Percentiles rank a stretch among this genome's conserved stretches.
phyloP scores from a whole-genome alignment of 331 rosid genomes.

The Dryas integrifolia region DNA sequence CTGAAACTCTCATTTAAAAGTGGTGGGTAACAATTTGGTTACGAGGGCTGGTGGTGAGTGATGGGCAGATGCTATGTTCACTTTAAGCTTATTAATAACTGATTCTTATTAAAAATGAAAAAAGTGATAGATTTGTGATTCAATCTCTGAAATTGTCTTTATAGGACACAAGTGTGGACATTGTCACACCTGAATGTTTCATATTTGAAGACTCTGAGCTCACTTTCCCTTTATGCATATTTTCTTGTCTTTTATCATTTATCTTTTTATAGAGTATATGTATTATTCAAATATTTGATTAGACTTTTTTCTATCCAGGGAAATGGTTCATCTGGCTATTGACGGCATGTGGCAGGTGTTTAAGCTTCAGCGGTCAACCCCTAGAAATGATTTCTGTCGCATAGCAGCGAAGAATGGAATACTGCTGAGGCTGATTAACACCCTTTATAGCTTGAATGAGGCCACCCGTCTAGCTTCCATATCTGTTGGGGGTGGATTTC shows the following conservation, averaged over 20 bases:
- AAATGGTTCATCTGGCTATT: conserved; percentile 99
- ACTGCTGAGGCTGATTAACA: conserved; percentile 90
- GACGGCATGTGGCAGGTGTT: conserved; percentile 99
- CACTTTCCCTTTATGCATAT: too few relatives aligned
- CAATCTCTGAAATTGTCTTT: too few relatives aligned
- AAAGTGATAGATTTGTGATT: too few relatives aligned
- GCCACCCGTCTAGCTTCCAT: conserved; percentile 88
- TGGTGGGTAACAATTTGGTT: neutral
- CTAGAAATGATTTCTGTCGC: conserved; percentile 92
- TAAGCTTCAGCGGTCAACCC: conserved; percentile 96
- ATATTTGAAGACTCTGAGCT: too few relatives aligned
- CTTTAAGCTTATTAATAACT: neutral
- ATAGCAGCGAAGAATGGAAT: conserved; percentile 95
- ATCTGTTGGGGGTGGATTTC: conserved; percentile 75
- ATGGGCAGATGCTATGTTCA: neutral
- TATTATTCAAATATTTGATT: neutral
- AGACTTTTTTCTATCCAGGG: conserved; percentile 53
- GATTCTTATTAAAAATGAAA: too few relatives aligned
- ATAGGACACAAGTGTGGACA: too few relatives aligned
- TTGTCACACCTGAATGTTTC: too few relatives aligned
- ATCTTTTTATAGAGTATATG: too few relatives aligned
- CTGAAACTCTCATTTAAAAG: neutral
- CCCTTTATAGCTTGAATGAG: conserved; percentile 96
- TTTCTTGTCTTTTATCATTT: too few relatives aligned
- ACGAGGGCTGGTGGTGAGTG: neutral